Conservation (phyloP, 164 flowering plant species). For the Stephania yunnanensis region DNA sequence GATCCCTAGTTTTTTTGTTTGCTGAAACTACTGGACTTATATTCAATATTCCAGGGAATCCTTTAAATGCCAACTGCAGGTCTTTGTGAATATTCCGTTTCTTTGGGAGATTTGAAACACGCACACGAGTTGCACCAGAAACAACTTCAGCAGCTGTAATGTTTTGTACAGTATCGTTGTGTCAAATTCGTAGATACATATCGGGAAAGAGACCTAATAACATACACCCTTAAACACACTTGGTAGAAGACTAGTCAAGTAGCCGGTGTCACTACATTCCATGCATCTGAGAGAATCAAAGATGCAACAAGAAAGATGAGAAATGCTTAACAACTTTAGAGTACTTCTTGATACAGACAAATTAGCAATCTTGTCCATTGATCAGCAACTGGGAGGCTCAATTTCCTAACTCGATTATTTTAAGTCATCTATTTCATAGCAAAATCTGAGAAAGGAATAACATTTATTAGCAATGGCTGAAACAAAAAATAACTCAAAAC, state of each 20-base stretch:
- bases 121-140: conserved; percentile 52
- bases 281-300: background rate
- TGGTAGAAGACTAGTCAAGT: background rate
- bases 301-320: background rate
- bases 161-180: conserved; percentile 9
- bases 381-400: background rate
- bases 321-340: background rate
- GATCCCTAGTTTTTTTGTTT: conserved; percentile 85
- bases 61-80: conserved; percentile 57
- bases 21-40: conserved; percentile 74
- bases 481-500: too few relatives aligned
- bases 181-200: conserved; percentile 8
- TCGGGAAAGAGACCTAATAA: background rate
- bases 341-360: background rate
- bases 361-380: background rate
- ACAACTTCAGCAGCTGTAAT: conserved; percentile 46
- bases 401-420: background rate
- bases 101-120: conserved; percentile 75
- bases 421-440: background rate
- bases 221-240: background rate
- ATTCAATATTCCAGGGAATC: conserved; percentile 48
- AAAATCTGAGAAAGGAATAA: background rate
- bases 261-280: too few relatives aligned
- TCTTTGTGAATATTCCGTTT: conserved; percentile 83
- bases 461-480: too few relatives aligned